These are phyloP conservation scores for Carex scoparia DNA, from an alignment of 176 grass and related monocot genomes.

Conservation along the genomic window DNA sequence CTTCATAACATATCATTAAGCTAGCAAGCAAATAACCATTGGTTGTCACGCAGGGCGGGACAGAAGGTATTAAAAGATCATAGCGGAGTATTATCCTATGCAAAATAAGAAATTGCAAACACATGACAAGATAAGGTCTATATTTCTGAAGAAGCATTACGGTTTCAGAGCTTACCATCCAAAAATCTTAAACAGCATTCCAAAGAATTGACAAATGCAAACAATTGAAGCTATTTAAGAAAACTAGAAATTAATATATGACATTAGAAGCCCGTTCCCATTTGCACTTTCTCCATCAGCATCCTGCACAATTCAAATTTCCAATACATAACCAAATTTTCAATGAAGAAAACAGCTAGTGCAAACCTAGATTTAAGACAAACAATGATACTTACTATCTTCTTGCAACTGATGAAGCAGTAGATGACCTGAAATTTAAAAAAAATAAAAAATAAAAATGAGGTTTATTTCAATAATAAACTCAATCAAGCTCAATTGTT, in stretches of 20 bases:
- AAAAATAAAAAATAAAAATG: not conserved
- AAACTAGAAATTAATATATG: not conserved
- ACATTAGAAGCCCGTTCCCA: not conserved
- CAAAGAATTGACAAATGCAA: slow-evolving; percentile 20
- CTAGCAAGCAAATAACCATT: not conserved
- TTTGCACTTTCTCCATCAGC: not conserved
- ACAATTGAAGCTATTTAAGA: slow-evolving; percentile 30
- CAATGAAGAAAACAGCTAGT: not conserved
- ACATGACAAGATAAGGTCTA: not conserved
- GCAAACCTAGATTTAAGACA: not conserved
- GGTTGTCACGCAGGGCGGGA: not conserved
- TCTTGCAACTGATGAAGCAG: slow-evolving; percentile 11
- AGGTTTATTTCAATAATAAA: not conserved
- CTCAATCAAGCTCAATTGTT: not conserved
- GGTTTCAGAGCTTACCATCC: not conserved
- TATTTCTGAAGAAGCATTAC: not conserved
- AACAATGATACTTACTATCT: slow-evolving; percentile 17
- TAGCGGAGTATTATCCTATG: not conserved
- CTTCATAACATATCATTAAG: not conserved
- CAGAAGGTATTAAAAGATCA: not conserved
- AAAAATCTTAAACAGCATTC: slow-evolving; percentile 30
- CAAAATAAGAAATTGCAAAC: not conserved
- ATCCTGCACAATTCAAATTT: slow-evolving; percentile 4
- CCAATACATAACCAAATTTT: not conserved
- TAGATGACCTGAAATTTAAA: not conserved